These are phyloP conservation scores for Tagetes erecta DNA, from an alignment of 129 eudicot species.

Conservation along the genomic window DNA sequence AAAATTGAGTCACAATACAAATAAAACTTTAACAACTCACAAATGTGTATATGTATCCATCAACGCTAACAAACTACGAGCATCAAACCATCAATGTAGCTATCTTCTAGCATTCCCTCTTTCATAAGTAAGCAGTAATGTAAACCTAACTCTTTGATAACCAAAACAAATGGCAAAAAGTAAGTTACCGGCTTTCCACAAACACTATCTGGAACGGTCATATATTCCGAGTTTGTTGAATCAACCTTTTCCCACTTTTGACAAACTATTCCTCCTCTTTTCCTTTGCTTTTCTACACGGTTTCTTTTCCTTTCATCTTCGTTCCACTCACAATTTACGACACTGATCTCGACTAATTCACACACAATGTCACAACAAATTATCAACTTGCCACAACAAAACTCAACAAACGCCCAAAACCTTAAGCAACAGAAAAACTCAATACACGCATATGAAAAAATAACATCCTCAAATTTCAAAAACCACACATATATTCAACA, in stretches of 20 bases:
- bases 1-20: neutral
- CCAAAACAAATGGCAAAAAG: slow-evolving; percentile 21
- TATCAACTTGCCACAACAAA: slow-evolving; percentile 10
- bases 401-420: slow-evolving; percentile 18
- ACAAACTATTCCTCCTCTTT: slow-evolving; percentile 18
- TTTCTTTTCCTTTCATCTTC: slow-evolving; percentile 15
- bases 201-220: slow-evolving; percentile 7
- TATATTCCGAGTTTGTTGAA: slow-evolving; percentile 11
- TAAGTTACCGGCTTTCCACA: slow-evolving; percentile 30
- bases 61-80: neutral
- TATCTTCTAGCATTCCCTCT: slow-evolving; percentile 13
- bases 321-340: neutral
- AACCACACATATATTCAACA: slow-evolving; percentile 9
- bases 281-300: slow-evolving; percentile 3
- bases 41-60: slow-evolving; percentile 1
- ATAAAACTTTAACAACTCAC: neutral
- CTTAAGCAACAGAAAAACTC: slow-evolving; percentile 16
- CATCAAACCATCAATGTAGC: neutral
- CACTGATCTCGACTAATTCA: slow-evolving; percentile 3
- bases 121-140: slow-evolving; percentile 7
- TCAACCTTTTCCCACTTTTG: slow-evolving; percentile 25
- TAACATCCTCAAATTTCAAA: neutral
- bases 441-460: neutral
- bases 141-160: slow-evolving; percentile 31
- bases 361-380: slow-evolving; percentile 13